These are phyloP conservation scores for Scheffersomyces illinoinensis DNA, from an alignment of 1,139 yeast genomes.

Conservation along the genomic window DNA sequence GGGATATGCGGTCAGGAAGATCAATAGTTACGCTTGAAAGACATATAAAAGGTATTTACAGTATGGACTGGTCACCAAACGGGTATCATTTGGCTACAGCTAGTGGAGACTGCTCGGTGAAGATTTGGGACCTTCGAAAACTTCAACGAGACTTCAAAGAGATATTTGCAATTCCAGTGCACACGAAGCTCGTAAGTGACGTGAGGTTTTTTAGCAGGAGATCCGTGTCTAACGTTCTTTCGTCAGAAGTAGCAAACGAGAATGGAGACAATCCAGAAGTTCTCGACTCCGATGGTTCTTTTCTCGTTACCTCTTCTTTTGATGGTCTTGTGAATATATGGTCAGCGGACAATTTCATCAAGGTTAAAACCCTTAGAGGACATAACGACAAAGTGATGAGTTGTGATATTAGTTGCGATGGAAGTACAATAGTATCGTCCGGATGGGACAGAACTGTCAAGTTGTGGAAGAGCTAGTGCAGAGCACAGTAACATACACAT, in stretches of 20 bases:
- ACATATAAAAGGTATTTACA: slow-evolving; percentile 73
- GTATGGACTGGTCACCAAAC: slow-evolving; percentile 73
- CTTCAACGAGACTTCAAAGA: slow-evolving; percentile 32
- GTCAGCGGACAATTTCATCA: slow-evolving; percentile 75
- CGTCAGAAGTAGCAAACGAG: slow-evolving; percentile 27
- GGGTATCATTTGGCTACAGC: slow-evolving; percentile 81
- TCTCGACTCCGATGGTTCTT: slow-evolving; percentile 40
- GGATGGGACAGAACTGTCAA: slow-evolving; percentile 87
- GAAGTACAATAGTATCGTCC: slow-evolving; percentile 53
- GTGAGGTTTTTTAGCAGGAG: slow-evolving; percentile 50
- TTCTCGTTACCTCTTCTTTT: slow-evolving; percentile 64
- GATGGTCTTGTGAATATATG: slow-evolving; percentile 67
- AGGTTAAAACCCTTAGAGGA: slow-evolving; percentile 55
- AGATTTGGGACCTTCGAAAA: slow-evolving; percentile 82
- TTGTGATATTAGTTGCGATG: slow-evolving; percentile 54
- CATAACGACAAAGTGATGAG: slow-evolving; percentile 74
- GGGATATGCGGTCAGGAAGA: slow-evolving; percentile 88
- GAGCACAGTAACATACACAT: not conserved
- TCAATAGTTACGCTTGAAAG: slow-evolving; percentile 59
- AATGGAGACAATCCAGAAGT: slow-evolving; percentile 23
- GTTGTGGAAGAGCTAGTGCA: slow-evolving; percentile 42
- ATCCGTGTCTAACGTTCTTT: slow-evolving; percentile 10
- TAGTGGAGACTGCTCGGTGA: slow-evolving; percentile 78
- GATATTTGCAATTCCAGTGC: slow-evolving; percentile 68
- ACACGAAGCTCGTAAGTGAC: slow-evolving; percentile 70